Evolutionary conservation across 805 yeast genomes (phyloP), one percentile per base, ranked within the genome.

Genomic region (Starmerella tilneyi): DNA sequence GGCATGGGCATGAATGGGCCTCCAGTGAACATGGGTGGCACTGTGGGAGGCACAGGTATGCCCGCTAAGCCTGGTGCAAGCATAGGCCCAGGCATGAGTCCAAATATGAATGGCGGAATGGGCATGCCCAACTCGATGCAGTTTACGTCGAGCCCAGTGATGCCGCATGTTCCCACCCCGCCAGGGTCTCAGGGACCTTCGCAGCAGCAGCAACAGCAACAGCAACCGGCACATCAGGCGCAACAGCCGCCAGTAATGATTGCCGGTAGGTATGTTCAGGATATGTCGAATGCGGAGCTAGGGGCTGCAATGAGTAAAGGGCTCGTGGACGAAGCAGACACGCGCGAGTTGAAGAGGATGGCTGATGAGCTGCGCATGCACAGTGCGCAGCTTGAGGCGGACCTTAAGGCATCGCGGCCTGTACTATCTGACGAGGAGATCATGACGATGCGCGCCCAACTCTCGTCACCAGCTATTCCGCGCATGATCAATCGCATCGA

Each of bases 341-440:
- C 74, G 69, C 47, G 50, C 41, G 60, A 54, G 42, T 70, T 85
- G 50, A 73, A 78, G 48, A 72, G 71, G 46, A 72, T 86, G 34
- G 71, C 78, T 46, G 80, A 76, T 27, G 94, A 82, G 49, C 86
- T 81, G 1, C 69, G 81, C 0, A 68, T 74, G 21, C 75, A 78
- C 13, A 36, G 39, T n/a, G 43, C 49, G 40, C 81, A 84, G 9
- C 73, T 83, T 30, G 74, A 76, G 38, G 45, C 47, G 3, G 55
- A 52, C 33, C 61, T 84, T 47, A 76, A 77, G 45, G 83, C 61
- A 56, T 71, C 81, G 44, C 79, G 92, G 0, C 68, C 69, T 56
- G 63, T 71, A 36, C 66, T 85, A 42, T 63, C 79, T 0, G 75
- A 71, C 22, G 78, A 74, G 24, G 89, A 84, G 53, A 82, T 81